These are phyloP conservation scores for Brassica napus DNA, from an alignment of 345 rosid species.

Conservation along the genomic window Da-Ae NC_063440.1:17663001-17663500, in stretches of 20 bases:
- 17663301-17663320: conserved; percentile 86
- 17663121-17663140: background rate
- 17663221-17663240: conserved; percentile 1
- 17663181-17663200: background rate
- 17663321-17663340: conserved; percentile 80
- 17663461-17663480: conserved; percentile 76
- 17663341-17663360: conserved; percentile 74
- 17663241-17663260: conserved; percentile 6
- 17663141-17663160: background rate
- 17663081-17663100: background rate
- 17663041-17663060: background rate
- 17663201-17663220: background rate
- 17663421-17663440: conserved; percentile 76
- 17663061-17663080: background rate
- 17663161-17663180: background rate
- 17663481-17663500: conserved; percentile 70
- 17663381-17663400: conserved; percentile 68
- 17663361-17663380: conserved; percentile 76
- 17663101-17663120: background rate
- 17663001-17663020: background rate
- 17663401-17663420: conserved; percentile 77
- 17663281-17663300: conserved; percentile 97
- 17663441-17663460: conserved; percentile 85
- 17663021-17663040: background rate
- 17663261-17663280: background rate